Percentiles rank a stretch among this genome's conserved stretches.
Evolutionary conservation across 495 filamentous ascomycete genomes (phyloP).

Genomic region (Haplographium delicatum): DNA sequence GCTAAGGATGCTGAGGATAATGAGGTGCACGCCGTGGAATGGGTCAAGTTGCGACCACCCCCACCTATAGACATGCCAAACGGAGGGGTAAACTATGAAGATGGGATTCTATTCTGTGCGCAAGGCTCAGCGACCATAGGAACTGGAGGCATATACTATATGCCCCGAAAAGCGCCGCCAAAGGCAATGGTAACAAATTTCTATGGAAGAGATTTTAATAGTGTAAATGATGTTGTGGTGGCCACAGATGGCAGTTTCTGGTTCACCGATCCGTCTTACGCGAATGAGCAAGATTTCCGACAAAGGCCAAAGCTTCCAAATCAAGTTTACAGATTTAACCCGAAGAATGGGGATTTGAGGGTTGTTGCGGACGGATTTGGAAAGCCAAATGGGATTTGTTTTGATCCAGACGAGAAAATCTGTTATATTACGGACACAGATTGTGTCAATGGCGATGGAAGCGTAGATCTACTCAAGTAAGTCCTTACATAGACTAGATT

Average conservation of each 20-base stretch:
- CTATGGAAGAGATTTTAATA: slow-evolving; percentile 55
- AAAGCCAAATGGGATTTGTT: slow-evolving; percentile 53
- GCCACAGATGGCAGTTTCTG: slow-evolving; percentile 50
- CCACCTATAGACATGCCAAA: slow-evolving; percentile 48
- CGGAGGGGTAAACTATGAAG: slow-evolving; percentile 43
- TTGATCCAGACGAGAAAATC: slow-evolving; percentile 46
- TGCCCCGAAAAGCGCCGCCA: slow-evolving; percentile 34
- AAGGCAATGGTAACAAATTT: slow-evolving; percentile 43
- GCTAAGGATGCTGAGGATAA: slow-evolving; percentile 14
- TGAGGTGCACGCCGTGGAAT: slow-evolving; percentile 28
- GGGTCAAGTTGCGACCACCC: slow-evolving; percentile 40
- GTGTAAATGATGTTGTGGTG: slow-evolving; percentile 53
- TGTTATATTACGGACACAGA: slow-evolving; percentile 55
- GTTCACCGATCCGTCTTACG: slow-evolving; percentile 63
- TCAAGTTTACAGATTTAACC: slow-evolving; percentile 53
- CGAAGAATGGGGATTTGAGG: slow-evolving; percentile 39
- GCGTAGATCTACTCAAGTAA: slow-evolving; percentile 18
- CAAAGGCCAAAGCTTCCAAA: slow-evolving; percentile 43
- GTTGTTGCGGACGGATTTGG: slow-evolving; percentile 52
- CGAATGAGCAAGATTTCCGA: slow-evolving; percentile 52
- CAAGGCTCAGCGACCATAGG: slow-evolving; percentile 38
- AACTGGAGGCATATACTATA: slow-evolving; percentile 45
- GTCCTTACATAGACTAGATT: neutral
- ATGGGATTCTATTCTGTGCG: slow-evolving; percentile 42
- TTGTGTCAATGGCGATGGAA: slow-evolving; percentile 22